Evolutionary conservation across 306 rosid species (phyloP), one percentile per base, ranked within the genome.

Genomic region (Benincasa hispida): DNA sequence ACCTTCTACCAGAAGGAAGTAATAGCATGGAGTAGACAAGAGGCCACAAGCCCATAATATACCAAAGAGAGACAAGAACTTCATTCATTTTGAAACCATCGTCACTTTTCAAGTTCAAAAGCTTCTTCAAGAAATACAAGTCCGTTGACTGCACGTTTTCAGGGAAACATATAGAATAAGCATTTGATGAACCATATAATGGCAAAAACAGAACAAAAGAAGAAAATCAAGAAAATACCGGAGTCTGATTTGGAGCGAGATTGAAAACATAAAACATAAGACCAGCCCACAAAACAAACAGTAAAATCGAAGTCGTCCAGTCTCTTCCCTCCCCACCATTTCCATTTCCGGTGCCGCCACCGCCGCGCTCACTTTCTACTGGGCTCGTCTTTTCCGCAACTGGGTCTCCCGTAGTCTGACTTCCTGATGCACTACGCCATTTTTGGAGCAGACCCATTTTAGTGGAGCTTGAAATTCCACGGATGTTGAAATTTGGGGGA

Each of bases 1-100:
- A 94, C 98, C 98, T 91, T 78, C 97, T 90, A 81, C 90, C 97
- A 5, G 96, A 87, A 14, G 98, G 97, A 78, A 94, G 83, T 87
- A 91, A 78, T 77, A 91, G 83, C 97, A 88, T 88, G 86, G 86
- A 76, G 84, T 93, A 93, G 0, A 83, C 85, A 86, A 93, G 81
- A 4, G 97, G 98, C 98, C 98, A 93, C 82, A 93, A 83, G 39
- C 97, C 97, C 97, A 94, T 90, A 25, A 91, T 74, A 82, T 90
- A 89, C 98, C 98, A 94, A 69, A 88, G 79, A 39, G 96, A 86
- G 25, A 91, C 94, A 58, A 94, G 85, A 73, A 91, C 97, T 51
- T 85, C 81, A 75, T 94, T 94, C 98, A 91, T 90, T 86, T 55
- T 83, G 75, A 91, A 94, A 54, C 98, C 98, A 65, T 94, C 98